A percentile compares a stretch with the other conserved stretches of the same genome.
phyloP scores from a whole-genome alignment of 2,329 filamentous ascomycete genomes.

The Chaetomium globosum region DNA sequence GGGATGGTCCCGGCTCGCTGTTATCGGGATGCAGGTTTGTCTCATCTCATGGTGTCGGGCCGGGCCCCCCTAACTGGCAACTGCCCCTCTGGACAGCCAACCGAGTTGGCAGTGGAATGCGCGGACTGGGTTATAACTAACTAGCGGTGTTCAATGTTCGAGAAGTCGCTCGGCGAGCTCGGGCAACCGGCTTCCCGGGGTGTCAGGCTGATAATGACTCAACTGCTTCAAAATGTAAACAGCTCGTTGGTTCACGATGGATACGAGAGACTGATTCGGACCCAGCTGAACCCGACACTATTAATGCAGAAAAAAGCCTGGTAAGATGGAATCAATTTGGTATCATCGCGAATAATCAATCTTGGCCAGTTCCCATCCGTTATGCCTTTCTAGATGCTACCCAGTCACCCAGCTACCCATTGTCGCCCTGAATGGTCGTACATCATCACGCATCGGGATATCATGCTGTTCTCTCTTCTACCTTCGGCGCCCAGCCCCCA shows the following conservation, averaged over 20 bases:
- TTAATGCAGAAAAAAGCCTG: background rate
- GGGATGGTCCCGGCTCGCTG: background rate
- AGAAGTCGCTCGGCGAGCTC: too few species aligned
- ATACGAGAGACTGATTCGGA: background rate
- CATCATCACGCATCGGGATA: background rate
- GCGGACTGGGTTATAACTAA: too few species aligned
- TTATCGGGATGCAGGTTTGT: background rate
- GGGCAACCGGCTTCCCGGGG: too few species aligned
- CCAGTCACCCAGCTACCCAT: background rate
- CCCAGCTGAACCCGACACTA: background rate
- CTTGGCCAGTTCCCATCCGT: background rate
- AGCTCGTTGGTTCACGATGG: background rate
- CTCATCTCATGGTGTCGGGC: background rate
- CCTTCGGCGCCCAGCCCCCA: background rate
- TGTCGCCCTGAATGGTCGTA: background rate
- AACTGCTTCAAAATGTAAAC: background rate
- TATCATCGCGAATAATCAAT: conserved; percentile 3
- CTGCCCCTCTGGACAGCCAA: background rate
- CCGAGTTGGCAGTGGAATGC: background rate
- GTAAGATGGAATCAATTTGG: background rate
- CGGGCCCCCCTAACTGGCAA: background rate
- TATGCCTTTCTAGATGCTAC: background rate
- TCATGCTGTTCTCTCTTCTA: background rate
- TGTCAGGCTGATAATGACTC: background rate
- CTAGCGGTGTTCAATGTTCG: background rate